phyloP scores from a whole-genome alignment of 768 basidiomycete species.

The Coprinopsis marcescibilis region DNA sequence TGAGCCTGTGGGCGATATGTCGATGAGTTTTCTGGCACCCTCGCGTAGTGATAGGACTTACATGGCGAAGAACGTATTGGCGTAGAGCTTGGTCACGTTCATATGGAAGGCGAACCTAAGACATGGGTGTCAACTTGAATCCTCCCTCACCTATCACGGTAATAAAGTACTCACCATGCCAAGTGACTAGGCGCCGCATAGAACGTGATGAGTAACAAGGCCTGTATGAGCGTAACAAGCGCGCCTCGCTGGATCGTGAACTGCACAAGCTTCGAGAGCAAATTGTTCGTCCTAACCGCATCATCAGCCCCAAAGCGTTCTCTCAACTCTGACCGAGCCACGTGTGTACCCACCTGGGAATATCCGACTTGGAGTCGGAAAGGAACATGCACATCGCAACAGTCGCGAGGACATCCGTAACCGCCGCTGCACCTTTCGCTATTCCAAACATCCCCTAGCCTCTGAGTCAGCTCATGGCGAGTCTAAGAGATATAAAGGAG shows the following conservation, averaged over 20 bases:
- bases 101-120: slow-evolving; percentile 44
- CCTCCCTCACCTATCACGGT: no score
- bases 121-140: no score
- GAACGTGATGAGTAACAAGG: slow-evolving; percentile 34
- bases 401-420: slow-evolving; percentile 40
- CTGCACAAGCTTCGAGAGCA: slow-evolving; percentile 32
- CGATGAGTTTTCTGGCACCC: background rate
- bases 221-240: slow-evolving; percentile 39
- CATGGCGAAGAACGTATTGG: slow-evolving; percentile 42
- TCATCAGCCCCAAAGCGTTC: background rate
- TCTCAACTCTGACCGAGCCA: background rate
- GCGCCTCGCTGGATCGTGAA: slow-evolving; percentile 38
- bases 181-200: slow-evolving; percentile 29
- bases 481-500: slow-evolving; percentile 19
- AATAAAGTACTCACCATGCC: no score
- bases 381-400: slow-evolving; percentile 38
- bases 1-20: slow-evolving; percentile 26
- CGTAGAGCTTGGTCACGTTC: slow-evolving; percentile 43
- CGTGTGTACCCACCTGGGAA: slow-evolving; percentile 25
- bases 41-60: background rate
- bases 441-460: slow-evolving; percentile 37
- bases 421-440: slow-evolving; percentile 38
- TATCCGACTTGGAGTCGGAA: slow-evolving; percentile 30
- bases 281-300: slow-evolving; percentile 29
- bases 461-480: background rate